Conservation (phyloP, 768 basidiomycete species). For the Boletus bicolor region DNA sequence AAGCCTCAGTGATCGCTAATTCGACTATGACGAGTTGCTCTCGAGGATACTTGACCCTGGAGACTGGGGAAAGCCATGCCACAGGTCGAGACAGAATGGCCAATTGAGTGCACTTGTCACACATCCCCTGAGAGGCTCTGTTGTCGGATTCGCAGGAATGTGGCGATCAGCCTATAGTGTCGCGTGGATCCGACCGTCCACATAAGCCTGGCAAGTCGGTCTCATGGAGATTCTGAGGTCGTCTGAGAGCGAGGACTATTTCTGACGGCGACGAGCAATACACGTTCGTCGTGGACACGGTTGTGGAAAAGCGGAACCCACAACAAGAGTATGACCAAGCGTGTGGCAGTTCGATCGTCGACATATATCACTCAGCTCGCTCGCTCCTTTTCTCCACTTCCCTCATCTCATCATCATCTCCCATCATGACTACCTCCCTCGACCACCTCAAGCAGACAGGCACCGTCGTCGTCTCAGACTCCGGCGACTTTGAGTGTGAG, state of each 20-base stretch:
- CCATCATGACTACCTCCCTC: conserved; percentile 75
- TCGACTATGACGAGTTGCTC: background rate
- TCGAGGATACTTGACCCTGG: background rate
- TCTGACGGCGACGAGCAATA: background rate
- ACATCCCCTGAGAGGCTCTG: conserved; percentile 14
- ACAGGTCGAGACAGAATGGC: background rate
- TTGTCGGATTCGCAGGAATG: conserved; percentile 8
- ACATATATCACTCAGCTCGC: conserved; percentile 18
- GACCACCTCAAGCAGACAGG: conserved; percentile 87
- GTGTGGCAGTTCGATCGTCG: conserved; percentile 12
- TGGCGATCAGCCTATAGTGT: background rate
- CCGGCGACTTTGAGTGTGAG: conserved; percentile 88
- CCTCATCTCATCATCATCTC: conserved; percentile 13
- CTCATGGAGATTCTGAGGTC: background rate
- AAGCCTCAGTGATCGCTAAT: background rate
- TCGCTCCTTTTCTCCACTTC: background rate
- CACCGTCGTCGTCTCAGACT: conserved; percentile 96
- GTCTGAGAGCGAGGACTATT: conserved; percentile 15
- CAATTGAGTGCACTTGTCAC: conserved; percentile 6
- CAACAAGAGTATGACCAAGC: conserved; percentile 14
- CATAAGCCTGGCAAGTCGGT: background rate
- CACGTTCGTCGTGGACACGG: conserved; percentile 14
- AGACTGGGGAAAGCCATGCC: background rate
- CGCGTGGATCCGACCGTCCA: background rate
- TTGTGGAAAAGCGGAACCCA: conserved; percentile 17